Evolutionary conservation across 441 rosid species (phyloP), one percentile per base, ranked within the genome.

Genomic region (Erodium chrysanthum): DNA sequence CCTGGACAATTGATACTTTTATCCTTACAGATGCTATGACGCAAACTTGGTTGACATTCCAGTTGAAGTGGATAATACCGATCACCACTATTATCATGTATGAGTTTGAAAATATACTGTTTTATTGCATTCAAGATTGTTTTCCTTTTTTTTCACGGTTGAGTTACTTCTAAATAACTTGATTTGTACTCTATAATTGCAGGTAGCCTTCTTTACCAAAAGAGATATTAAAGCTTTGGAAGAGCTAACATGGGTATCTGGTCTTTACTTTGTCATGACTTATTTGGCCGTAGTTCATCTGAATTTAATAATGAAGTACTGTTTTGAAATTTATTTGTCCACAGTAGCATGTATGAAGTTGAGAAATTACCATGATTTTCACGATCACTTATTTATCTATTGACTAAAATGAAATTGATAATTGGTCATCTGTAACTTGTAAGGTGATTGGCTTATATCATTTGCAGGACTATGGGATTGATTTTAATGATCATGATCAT

Each of bases 51-150:
- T 84, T 64, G 96, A 90, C 74, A 85, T 92, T 76, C 98, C 96
- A 11, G 89, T 92, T 14, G 81, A 88, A 77, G 82, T 92, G 67
- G 97, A 92, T 85, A 92, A 93, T 37, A 96, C 96, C 7, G 96
- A 90, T 77, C 90, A 86, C 67, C 97, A 92, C 73, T 92, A 88
- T 73, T 92, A 92, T 69, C 98, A 90, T 81, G 98, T 87, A 84
- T 67, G 88, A 7, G 68, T 59, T 35, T 75, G 72, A 17, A 29
- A 40, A 0, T 18, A 29, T 65, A 63, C 46, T 33, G 40, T 33
- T 33, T 27, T 33, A 50, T 17, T 60, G 71, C 17, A 59, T 37
- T 71, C 35, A 20, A 48, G 12, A 23, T 5, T 0, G 17, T 61
- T 66, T 21, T 10, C 61, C 25, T 11, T 21, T 56, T 20, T 33